These are phyloP conservation scores for Phytopythium delawarense DNA, from an alignment of 352 stramenopile species.

Conservation along the genomic window DNA sequence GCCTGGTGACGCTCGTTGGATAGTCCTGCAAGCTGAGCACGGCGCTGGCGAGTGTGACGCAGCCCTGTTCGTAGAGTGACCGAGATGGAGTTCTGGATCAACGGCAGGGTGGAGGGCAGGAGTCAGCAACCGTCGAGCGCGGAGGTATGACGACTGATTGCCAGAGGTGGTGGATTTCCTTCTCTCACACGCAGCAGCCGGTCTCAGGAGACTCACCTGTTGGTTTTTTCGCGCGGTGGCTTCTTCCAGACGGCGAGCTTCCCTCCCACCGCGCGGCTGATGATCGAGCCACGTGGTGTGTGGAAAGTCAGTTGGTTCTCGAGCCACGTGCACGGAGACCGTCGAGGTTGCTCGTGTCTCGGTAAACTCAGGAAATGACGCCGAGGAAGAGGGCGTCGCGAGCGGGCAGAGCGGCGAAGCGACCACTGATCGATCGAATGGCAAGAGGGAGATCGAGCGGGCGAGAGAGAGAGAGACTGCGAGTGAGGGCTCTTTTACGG, in stretches of 20 bases:
- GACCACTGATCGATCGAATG: background rate
- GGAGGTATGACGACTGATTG: background rate
- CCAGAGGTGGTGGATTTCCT: background rate
- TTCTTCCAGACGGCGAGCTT: background rate
- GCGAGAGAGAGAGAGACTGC: background rate
- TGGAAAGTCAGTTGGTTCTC: too few relatives aligned
- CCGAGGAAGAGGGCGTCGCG: background rate
- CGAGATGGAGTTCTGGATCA: background rate
- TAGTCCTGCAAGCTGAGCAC: background rate
- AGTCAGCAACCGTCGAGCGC: background rate
- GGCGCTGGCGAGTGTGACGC: background rate
- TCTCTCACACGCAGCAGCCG: background rate
- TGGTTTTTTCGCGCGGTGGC: background rate
- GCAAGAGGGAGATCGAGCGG: background rate
- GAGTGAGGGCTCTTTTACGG: background rate
- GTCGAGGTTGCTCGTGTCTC: too few relatives aligned
- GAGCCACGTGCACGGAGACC: too few relatives aligned
- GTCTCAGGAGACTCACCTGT: background rate
- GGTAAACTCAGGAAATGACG: background rate
- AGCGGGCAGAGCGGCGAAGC: background rate
- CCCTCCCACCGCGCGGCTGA: background rate
- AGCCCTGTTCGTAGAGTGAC: background rate
- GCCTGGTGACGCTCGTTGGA: background rate
- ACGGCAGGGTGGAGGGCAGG: background rate
- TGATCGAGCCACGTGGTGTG: background rate